Evolutionary conservation across 2,329 filamentous ascomycete species (phyloP).

Genomic region (Lithohypha guttulata): DNA sequence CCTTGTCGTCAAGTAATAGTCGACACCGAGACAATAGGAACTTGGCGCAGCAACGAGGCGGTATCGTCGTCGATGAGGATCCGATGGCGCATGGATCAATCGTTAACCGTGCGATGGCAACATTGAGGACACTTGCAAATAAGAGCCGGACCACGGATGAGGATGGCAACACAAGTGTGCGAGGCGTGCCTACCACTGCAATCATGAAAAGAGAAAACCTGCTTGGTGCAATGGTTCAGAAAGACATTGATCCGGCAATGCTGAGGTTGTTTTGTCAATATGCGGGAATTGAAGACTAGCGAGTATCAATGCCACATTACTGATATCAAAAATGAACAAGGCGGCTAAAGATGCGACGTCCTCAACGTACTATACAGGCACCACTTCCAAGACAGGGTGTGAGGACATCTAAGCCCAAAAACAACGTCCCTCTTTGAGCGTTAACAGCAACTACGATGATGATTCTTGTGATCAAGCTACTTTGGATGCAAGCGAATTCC

Average conservation of each 20-base stretch:
- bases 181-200: constrained; percentile 47
- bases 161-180: constrained; percentile 37
- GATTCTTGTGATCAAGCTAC: too few relatives aligned
- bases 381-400: too few relatives aligned
- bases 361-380: too few relatives aligned
- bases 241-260: constrained; percentile 51
- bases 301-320: too few relatives aligned
- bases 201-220: constrained; percentile 58
- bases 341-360: too few relatives aligned
- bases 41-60: constrained; percentile 25
- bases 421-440: too few relatives aligned
- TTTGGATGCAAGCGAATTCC: too few relatives aligned
- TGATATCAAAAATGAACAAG: too few relatives aligned
- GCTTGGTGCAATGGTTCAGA: constrained; percentile 56
- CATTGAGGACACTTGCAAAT: constrained; percentile 58
- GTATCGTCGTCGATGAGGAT: constrained; percentile 35
- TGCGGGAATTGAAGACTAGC: constrained; percentile 41
- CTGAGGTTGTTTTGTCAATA: constrained; percentile 59
- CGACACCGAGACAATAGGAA: constrained; percentile 30
- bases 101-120: constrained; percentile 54
- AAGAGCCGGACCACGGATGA: constrained; percentile 50
- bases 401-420: too few relatives aligned
- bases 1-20: constrained; percentile 38
- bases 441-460: too few relatives aligned
- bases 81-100: constrained; percentile 41